phyloP scores from a whole-genome alignment of 176 grass and related monocot genomes.

The Oryza coarctata region DNA sequence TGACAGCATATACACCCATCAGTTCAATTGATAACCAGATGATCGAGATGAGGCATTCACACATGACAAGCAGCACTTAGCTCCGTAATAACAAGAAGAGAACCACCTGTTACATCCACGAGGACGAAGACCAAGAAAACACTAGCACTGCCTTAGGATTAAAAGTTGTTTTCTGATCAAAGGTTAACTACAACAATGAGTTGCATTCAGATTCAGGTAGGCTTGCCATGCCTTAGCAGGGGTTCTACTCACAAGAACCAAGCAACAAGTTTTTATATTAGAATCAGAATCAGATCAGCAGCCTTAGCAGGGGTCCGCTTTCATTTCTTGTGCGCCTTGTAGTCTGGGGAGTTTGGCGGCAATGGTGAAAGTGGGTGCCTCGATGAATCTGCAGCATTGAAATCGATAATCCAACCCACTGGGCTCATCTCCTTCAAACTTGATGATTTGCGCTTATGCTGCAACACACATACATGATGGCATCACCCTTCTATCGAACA shows the following conservation, averaged over 20 bases:
- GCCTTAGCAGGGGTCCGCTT: neutral
- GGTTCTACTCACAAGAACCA: neutral
- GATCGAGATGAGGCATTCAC: neutral
- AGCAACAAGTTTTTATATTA: neutral
- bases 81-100: neutral
- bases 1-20: neutral
- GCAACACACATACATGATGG: neutral
- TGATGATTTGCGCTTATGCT: conserved; percentile 82
- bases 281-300: conserved; percentile 25
- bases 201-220: neutral
- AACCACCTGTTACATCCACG: neutral
- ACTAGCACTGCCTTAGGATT: neutral
- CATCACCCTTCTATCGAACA: neutral
- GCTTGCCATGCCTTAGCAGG: neutral
- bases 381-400: conserved; percentile 43
- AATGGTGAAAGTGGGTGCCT: conserved; percentile 71
- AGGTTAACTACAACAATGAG: neutral
- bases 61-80: neutral
- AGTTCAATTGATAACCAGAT: neutral
- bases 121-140: neutral
- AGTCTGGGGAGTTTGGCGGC: conserved; percentile 62
- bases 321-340: conserved; percentile 71
- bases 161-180: neutral
- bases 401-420: conserved; percentile 49
- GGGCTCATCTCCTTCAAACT: conserved; percentile 52